Percentiles rank a stretch among this genome's conserved stretches.
These are phyloP conservation scores for Pythium scleroteichum DNA, from an alignment of 352 stramenopile species.

Conservation along the genomic window DNA sequence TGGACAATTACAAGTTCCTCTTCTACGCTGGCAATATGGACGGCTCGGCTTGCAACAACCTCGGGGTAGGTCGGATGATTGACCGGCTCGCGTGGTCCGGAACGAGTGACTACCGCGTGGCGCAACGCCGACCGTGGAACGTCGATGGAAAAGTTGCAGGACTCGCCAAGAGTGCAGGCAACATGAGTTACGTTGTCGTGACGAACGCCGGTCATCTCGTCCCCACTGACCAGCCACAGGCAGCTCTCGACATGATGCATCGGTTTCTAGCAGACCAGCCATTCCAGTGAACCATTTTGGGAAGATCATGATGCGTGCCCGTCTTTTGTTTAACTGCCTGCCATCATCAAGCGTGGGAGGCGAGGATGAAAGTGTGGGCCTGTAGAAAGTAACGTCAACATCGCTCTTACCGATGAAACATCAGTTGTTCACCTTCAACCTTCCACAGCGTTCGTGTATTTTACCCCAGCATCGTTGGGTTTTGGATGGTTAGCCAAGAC, in stretches of 20 bases:
- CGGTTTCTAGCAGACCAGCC: conserved; percentile 65
- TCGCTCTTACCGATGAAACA: too few species aligned
- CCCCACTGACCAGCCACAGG: conserved; percentile 65
- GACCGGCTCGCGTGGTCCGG: conserved; percentile 75
- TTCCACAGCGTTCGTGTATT: too few species aligned
- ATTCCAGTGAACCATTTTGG: conserved; percentile 24
- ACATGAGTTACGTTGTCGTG: conserved; percentile 85
- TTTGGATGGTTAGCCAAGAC: too few species aligned
- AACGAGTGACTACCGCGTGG: conserved; percentile 64
- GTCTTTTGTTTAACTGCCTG: too few species aligned
- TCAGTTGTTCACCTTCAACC: too few species aligned
- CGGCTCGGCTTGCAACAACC: conserved; percentile 78
- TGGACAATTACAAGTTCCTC: conserved; percentile 85
- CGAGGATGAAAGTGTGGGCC: background rate
- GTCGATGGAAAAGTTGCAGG: conserved; percentile 63
- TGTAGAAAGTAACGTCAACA: background rate
- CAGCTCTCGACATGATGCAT: conserved; percentile 79
- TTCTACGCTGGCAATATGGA: conserved; percentile 89
- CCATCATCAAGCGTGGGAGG: too few species aligned
- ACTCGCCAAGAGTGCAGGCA: conserved; percentile 65
- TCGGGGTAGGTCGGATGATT: conserved; percentile 75
- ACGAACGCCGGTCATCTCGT: conserved; percentile 81
- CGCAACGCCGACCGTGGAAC: conserved; percentile 56
- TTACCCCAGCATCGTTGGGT: too few species aligned
- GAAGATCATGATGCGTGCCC: background rate